Base-by-base conservation (phyloP, 2,329 filamentous ascomycete genomes). In the Fonsecaea pedrosoi region DNA sequence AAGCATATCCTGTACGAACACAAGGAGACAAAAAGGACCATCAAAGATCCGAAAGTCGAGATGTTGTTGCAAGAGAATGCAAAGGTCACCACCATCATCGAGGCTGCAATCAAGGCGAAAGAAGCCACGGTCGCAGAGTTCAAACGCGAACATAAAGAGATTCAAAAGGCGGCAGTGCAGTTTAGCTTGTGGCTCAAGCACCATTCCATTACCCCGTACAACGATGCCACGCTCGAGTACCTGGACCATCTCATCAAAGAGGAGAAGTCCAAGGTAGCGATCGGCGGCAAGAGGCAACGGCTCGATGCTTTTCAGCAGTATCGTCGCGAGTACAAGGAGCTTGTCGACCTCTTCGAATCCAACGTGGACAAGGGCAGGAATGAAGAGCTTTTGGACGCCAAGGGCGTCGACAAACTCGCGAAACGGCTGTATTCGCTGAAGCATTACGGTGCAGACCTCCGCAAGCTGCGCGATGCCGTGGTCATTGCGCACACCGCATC, bases 181-280 rank as follows among this genome's bases (percentile, higher is more conserved):
- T 82, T 82, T 54, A 74, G 77, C 15, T 55, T 79, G 21, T 82
- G 78, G 63, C 64, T 82, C n/a, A 77, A 76, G 66, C 72, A 75
- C 32, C 69, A 80, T 61, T 76, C 76, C 18, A 79, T 82, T 59
- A 74, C 75, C 1, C 71, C 76, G 0, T 79, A 79, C 74, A 82
- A 82, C 55, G 80, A 82, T 65, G 77, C 77, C 0, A 79, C 76
- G 12, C 59, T 80, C 3, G 78, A 73, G 12, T 81, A 82, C 65
- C 71, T 82, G 3, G 76, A 80, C 38, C 70, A 74, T 63, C 69
- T 80, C 0, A 81, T 82, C 67, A 73, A 77, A 40, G 74, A 78
- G 53, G 78, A 81, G 69, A 60, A 75, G 42, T 67, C 66, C 32
- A 79, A 80, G 68, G 69, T 78, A 3, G 48, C 69, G 2, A 70